phyloP scores from a whole-genome alignment of 352 stramenopile species.

The Pythium biforme region DNA sequence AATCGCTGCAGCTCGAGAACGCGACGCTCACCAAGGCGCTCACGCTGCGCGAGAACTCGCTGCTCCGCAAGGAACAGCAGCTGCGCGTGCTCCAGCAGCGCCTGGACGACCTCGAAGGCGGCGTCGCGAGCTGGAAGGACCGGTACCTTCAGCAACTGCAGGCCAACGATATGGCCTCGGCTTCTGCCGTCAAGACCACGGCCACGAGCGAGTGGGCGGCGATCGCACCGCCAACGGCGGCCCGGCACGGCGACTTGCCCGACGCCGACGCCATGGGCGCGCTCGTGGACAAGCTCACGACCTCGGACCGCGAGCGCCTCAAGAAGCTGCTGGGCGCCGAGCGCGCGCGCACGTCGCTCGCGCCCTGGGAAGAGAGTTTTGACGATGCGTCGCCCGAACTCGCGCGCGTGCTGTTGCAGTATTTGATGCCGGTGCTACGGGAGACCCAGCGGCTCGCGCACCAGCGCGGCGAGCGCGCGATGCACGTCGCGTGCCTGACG shows the following conservation, averaged over 20 bases:
- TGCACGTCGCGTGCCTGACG: conserved; percentile 49
- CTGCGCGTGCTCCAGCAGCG: conserved; percentile 70
- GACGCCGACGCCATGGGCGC: conserved; percentile 25
- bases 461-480: background rate
- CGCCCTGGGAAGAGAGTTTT: conserved; percentile 43
- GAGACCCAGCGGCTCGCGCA: conserved; percentile 29
- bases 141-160: conserved; percentile 55
- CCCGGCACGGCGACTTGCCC: conserved; percentile 15
- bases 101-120: conserved; percentile 56
- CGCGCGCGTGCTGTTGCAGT: conserved; percentile 49
- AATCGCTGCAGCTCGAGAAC: conserved; percentile 61
- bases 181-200: background rate
- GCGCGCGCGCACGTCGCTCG: conserved; percentile 18
- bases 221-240: conserved; percentile 2
- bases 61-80: conserved; percentile 75
- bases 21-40: conserved; percentile 55
- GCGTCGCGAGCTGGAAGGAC: conserved; percentile 66
- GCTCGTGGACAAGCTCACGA: conserved; percentile 54
- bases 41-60: conserved; percentile 72
- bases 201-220: conserved; percentile 7
- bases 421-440: conserved; percentile 50
- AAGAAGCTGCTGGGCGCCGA: conserved; percentile 44
- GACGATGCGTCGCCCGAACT: conserved; percentile 53
- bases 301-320: conserved; percentile 45
- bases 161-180: background rate